phyloP scores from a whole-genome alignment of 2,329 filamentous ascomycete genomes.

The Colletotrichum filicis region DNA sequence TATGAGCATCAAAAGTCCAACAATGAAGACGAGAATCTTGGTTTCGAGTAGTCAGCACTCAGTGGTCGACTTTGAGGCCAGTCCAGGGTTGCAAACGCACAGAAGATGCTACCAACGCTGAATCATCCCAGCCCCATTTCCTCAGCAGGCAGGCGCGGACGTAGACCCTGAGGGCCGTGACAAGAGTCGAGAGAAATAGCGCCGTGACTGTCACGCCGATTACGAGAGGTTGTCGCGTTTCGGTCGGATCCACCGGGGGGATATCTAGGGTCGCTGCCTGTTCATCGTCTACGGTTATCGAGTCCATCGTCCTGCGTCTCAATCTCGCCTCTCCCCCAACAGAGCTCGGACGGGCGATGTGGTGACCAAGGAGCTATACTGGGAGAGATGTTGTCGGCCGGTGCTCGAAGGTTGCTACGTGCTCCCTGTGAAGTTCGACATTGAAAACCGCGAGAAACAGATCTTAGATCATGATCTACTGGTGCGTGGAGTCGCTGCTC shows the following conservation, averaged over 20 bases:
- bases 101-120: constrained; percentile 5
- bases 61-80: too few species aligned
- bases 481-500: background rate
- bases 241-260: background rate
- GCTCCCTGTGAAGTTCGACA: background rate
- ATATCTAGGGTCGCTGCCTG: background rate
- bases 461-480: background rate
- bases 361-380: too few species aligned
- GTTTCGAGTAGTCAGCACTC: background rate
- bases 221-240: constrained; percentile 18
- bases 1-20: constrained; percentile 21
- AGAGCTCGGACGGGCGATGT: background rate
- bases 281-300: background rate
- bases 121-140: constrained; percentile 26
- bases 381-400: background rate
- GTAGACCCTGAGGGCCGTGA: constrained; percentile 10
- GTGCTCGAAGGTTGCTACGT: background rate
- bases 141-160: constrained; percentile 12
- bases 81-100: background rate
- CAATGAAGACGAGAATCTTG: constrained; percentile 4
- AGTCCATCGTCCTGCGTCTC: background rate
- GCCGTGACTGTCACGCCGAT: constrained; percentile 6
- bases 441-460: background rate
- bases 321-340: background rate
- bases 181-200: background rate